Evolutionary conservation across 495 filamentous ascomycete species (phyloP), one percentile per base, ranked within the genome.

Genomic region (Letharia lupina): DNA sequence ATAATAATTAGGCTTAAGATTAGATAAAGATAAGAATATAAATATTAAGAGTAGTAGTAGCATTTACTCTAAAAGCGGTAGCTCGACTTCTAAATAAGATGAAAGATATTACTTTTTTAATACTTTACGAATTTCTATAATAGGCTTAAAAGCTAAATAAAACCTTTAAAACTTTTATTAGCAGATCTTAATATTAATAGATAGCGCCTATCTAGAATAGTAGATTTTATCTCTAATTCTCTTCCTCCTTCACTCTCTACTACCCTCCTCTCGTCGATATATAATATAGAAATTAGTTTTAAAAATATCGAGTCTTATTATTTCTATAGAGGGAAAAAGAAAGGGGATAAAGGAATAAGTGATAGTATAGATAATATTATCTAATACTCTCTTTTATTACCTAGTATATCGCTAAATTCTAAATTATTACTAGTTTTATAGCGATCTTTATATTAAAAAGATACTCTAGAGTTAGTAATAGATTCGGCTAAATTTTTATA

Each of bases 171-270:
- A 18, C 37, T 37, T 37, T 15, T 23, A 23, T 12, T 42, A 39
- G 16, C 18, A 52, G 58, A 60, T 60, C 4, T 40, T 5, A 40
- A 7, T 59, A 59, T 23, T 63, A 35, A 63, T 10, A 63, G 31
- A 63, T 63, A 50, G 41, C 47, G 61, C n/a, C 39, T 44, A 63
- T 63, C 44, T 63, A 63, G 44, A 63, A 63, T 23, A 63, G 44
- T 20, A 44, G 61, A 50, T 63, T n/a, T n/a, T 16, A 63, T 63
- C 61, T 50, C 61, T 48, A n/a, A 63, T 48, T 20, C 57, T 13
- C 13, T 37, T 20, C 57, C 57, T 59, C 33, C 13, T 37, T 20
- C 33, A 50, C 37, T 40, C 16, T 12, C 33, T 63, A 31, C 4
- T 45, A 31, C 23, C 12, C 57, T 60, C 13, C 61, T 63, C 61